Evolutionary conservation across 495 filamentous ascomycete genomes (phyloP).

Genomic region (Penicillium lividum): DNA sequence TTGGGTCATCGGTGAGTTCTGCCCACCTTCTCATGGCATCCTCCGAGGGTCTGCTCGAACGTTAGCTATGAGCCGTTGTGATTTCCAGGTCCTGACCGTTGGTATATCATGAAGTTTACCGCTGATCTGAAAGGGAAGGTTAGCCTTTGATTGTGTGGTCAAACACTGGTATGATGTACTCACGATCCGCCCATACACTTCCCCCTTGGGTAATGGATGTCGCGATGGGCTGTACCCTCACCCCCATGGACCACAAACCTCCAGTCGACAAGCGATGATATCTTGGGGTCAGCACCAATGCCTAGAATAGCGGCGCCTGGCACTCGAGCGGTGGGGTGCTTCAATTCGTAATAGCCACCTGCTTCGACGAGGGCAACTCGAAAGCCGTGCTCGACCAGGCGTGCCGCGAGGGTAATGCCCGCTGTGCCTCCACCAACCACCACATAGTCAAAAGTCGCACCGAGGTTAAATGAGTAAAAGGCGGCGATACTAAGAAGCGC

Average conservation of each 20-base stretch:
- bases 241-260: slow-evolving; percentile 37
- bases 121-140: slow-evolving; percentile 25
- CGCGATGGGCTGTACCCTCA: slow-evolving; percentile 34
- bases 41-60: slow-evolving; percentile 31
- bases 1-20: slow-evolving; percentile 45
- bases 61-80: not conserved
- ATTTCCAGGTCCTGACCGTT: slow-evolving; percentile 23
- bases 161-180: slow-evolving; percentile 1
- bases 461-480: slow-evolving; percentile 2
- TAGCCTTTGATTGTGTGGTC: not conserved
- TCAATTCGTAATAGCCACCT: slow-evolving; percentile 56
- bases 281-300: slow-evolving; percentile 32
- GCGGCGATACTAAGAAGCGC: not conserved
- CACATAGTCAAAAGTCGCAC: slow-evolving; percentile 49
- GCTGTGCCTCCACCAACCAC: slow-evolving; percentile 56
- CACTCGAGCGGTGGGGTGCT: slow-evolving; percentile 43
- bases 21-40: slow-evolving; percentile 48
- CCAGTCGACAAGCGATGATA: slow-evolving; percentile 50
- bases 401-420: slow-evolving; percentile 47
- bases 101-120: slow-evolving; percentile 40
- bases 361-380: slow-evolving; percentile 57
- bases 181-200: slow-evolving; percentile 45
- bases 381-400: slow-evolving; percentile 40
- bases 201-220: slow-evolving; percentile 42
- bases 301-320: slow-evolving; percentile 40